Percentiles rank a stretch among this genome's conserved stretches.
phyloP scores from a whole-genome alignment of 345 rosid species.

The Rhodamnia argentea region DNA sequence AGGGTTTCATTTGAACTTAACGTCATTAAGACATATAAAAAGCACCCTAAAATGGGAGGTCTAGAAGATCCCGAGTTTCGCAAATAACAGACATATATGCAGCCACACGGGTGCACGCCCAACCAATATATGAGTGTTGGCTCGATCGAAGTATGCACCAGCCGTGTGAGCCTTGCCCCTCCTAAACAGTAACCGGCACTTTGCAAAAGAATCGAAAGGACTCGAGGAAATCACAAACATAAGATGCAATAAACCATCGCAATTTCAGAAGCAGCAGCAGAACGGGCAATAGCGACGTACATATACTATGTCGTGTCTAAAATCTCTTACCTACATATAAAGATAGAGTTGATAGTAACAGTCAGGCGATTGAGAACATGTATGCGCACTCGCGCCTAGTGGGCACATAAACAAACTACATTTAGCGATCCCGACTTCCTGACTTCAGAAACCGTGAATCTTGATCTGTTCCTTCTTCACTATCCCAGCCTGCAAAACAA shows the following conservation, averaged over 20 bases:
- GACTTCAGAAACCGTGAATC: conserved; percentile 63
- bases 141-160: too few relatives aligned
- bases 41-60: not conserved
- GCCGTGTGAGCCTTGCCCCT: not conserved
- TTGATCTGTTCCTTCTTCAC: conserved; percentile 79
- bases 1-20: not conserved
- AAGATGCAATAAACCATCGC: not conserved
- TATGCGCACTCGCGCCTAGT: not conserved
- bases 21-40: not conserved
- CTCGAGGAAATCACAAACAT: not conserved
- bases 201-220: not conserved
- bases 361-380: not conserved
- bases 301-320: not conserved
- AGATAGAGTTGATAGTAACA: not conserved
- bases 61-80: not conserved
- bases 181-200: not conserved
- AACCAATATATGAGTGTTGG: not conserved
- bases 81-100: not conserved
- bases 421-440: not conserved
- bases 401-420: not conserved
- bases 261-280: not conserved
- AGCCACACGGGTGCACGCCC: not conserved
- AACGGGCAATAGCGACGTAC: not conserved
- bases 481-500: conserved; percentile 50
- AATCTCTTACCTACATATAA: not conserved